Percentiles rank a stretch among this genome's conserved stretches.
These are phyloP conservation scores for Colletotrichum lupini DNA, from an alignment of 2,329 filamentous ascomycete species.

Conservation along the genomic window DNA sequence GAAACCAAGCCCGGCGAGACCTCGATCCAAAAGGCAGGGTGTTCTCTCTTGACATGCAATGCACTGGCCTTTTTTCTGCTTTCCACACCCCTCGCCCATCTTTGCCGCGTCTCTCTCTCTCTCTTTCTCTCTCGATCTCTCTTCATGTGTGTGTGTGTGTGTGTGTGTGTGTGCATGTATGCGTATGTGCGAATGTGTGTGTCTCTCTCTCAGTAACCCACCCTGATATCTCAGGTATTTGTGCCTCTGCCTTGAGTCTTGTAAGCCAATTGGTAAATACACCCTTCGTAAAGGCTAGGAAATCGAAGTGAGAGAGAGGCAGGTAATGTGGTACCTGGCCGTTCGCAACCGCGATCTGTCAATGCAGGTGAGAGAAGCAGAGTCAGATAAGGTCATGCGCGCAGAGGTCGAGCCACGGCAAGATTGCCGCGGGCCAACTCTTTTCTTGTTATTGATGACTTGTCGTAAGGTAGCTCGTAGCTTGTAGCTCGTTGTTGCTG, in stretches of 20 bases:
- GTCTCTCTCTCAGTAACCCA: neutral
- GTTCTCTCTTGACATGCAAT: neutral
- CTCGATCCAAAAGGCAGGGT: constrained; percentile 3
- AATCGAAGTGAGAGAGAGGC: neutral
- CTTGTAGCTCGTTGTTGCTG: neutral
- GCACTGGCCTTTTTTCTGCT: neutral
- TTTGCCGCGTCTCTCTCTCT: neutral
- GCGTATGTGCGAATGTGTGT: neutral
- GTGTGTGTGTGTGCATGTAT: too few relatives aligned
- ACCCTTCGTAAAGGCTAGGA: neutral
- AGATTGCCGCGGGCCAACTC: constrained; percentile 23
- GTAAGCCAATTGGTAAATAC: too few relatives aligned
- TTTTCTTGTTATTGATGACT: neutral
- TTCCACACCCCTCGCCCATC: neutral
- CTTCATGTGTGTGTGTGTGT: too few relatives aligned
- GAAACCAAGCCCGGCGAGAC: constrained; percentile 10
- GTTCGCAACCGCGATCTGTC: constrained; percentile 17
- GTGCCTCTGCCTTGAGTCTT: neutral
- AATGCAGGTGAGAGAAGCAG: neutral
- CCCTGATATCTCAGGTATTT: constrained; percentile 7
- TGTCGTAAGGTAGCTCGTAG: constrained; percentile 2
- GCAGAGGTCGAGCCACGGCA: neutral
- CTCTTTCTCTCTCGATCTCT: too few relatives aligned
- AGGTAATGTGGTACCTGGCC: neutral
- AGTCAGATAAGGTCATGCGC: neutral